These are phyloP conservation scores for Pleurostoma richardsiae DNA, from an alignment of 2,329 filamentous ascomycete species.

Conservation along the genomic window DNA sequence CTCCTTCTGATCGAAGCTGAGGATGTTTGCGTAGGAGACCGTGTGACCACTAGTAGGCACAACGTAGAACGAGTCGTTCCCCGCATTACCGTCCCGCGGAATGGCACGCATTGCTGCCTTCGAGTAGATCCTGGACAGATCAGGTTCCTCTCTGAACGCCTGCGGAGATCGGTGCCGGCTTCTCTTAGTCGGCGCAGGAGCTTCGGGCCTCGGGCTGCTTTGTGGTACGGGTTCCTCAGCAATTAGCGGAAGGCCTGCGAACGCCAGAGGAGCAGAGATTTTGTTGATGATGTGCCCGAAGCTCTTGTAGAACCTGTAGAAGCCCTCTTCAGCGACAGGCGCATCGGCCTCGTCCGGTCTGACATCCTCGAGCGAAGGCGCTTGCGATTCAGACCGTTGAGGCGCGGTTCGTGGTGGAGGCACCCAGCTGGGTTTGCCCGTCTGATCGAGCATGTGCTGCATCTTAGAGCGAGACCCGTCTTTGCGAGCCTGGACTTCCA, in stretches of 20 bases:
- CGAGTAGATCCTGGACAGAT: conserved; percentile 80
- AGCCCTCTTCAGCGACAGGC: conserved; percentile 63
- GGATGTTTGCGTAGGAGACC: conserved; percentile 86
- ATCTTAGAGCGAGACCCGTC: conserved; percentile 47
- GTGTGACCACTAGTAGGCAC: conserved; percentile 90
- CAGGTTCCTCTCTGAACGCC: conserved; percentile 52
- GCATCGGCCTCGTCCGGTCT: conserved; percentile 20
- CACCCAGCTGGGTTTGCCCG: conserved; percentile 48
- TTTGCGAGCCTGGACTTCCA: conserved; percentile 51
- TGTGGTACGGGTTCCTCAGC: conserved; percentile 36
- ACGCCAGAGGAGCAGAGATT: conserved; percentile 85
- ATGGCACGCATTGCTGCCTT: conserved; percentile 78
- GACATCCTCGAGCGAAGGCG: conserved; percentile 15
- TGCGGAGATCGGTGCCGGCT: conserved; percentile 25
- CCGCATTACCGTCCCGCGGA: conserved; percentile 59
- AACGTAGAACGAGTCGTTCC: conserved; percentile 83
- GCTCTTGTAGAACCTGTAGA: conserved; percentile 85
- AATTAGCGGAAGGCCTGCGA: conserved; percentile 81
- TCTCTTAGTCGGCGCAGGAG: conserved; percentile 29
- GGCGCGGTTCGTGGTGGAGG: conserved; percentile 32
- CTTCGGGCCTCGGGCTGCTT: conserved; percentile 27
- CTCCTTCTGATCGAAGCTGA: conserved; percentile 65
- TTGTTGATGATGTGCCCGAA: conserved; percentile 86
- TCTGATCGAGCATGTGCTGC: conserved; percentile 50
- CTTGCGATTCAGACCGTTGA: conserved; percentile 18